phyloP scores from a whole-genome alignment of 257 asterid species.

The Rehmannia glutinosa region DNA sequence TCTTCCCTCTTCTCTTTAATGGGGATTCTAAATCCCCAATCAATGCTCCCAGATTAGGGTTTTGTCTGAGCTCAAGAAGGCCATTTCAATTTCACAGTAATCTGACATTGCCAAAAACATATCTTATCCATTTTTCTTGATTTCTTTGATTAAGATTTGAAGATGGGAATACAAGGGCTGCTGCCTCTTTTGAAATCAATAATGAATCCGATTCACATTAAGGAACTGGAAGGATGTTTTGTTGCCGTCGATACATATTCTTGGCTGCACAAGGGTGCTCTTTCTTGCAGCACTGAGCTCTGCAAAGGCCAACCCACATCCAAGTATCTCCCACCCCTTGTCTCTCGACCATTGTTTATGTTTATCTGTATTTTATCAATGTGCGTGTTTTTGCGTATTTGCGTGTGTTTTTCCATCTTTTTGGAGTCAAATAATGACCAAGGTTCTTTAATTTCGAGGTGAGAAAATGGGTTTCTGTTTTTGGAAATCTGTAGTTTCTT shows the following conservation, averaged over 20 bases:
- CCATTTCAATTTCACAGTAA: neutral
- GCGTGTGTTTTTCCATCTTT: neutral
- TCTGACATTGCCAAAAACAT: slow-evolving; percentile 7
- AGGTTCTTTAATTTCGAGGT: neutral
- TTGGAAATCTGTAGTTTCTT: too few species aligned
- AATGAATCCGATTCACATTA: slow-evolving; percentile 75
- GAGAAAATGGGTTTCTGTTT: slow-evolving; percentile 13
- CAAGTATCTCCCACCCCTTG: slow-evolving; percentile 42
- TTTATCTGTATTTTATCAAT: neutral
- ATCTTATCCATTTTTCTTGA: slow-evolving; percentile 12
- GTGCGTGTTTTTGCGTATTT: neutral
- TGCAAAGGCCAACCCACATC: slow-evolving; percentile 88
- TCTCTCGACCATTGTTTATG: neutral
- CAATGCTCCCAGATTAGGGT: slow-evolving; percentile 13
- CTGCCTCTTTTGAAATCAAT: slow-evolving; percentile 92
- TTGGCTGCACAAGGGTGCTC: slow-evolving; percentile 99
- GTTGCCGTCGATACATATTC: slow-evolving; percentile 95
- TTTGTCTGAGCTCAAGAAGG: slow-evolving; percentile 8
- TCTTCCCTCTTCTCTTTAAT: neutral
- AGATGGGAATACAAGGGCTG: slow-evolving; percentile 88
- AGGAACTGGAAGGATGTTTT: slow-evolving; percentile 68
- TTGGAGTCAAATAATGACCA: neutral
- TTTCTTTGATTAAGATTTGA: neutral
- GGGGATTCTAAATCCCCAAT: slow-evolving; percentile 22
- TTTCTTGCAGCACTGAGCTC: slow-evolving; percentile 91